Evolutionary conservation across 2,329 filamentous ascomycete species (phyloP), one percentile per base, ranked within the genome.

Genomic region (Bipolaris sorokiniana): DNA sequence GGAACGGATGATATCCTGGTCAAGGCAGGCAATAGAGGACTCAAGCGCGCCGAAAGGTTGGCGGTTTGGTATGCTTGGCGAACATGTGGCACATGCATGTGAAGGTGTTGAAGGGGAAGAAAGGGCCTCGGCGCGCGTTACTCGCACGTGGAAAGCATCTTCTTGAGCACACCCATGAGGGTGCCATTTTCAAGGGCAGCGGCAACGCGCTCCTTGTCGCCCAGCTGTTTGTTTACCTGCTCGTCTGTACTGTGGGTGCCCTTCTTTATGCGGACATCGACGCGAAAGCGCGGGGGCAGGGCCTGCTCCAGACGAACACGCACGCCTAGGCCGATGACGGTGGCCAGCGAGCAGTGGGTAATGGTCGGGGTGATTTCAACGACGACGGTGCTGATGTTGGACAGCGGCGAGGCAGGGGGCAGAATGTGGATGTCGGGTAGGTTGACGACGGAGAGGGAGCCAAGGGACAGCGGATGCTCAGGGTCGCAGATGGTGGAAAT

Each of bases 311-410:
- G 84, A 22, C 95, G 87, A 40, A 97, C 93, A 42, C 95, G 87
- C 20, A 99, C 92, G 13, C 93, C 95, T 15, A 99, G 84, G 0
- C 95, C 95, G 69, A 99, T 97, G 58, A 99, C 92, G 0, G 95
- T 99, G 31, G 95, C 95, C 38, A 99, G 85, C 48, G 91, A 96
- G 81, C 95, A 99, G 78, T 98, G 95, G 15, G 94, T 96, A 72
- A 98, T 95, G 23, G 95, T 99, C 9, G 95, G 95, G 10, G 95
- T 99, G 66, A 99, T 89, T 70, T 96, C 86, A 41, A 99, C 92
- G 3, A 89, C 84, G 34, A 98, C 92, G 37, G 85, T 87, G 82
- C 88, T 79, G 81, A 92, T 80, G 84, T 85, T 72, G 72, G 87
- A 79, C 81, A 81, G 81, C 59, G 81, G 80, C 34, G 84, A 84